phyloP scores from a whole-genome alignment of 179 eudicot genomes.

The Sideroxylon spinosum region DNA sequence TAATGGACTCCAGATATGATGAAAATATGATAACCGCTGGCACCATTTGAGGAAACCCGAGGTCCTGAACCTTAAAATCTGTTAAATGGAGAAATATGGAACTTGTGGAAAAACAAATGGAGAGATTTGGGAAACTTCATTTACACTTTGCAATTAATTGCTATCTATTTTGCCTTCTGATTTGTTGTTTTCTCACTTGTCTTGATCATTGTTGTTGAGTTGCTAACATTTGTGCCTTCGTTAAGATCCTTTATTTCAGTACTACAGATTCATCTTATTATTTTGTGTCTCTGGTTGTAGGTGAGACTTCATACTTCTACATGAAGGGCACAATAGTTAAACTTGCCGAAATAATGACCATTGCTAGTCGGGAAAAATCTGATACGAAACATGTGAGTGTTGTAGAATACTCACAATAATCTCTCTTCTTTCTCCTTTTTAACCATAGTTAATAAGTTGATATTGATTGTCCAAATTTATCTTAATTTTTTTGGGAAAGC shows the following conservation, averaged over 20 bases:
- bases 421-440: too few relatives aligned
- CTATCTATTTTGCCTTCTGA: neutral
- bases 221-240: neutral
- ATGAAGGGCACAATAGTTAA: constrained; percentile 50
- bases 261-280: neutral
- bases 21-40: neutral
- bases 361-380: constrained; percentile 30
- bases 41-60: neutral
- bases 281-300: constrained; percentile 28
- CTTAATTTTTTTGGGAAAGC: too few relatives aligned
- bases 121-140: neutral
- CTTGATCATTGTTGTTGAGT: neutral
- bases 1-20: constrained; percentile 5
- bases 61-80: neutral
- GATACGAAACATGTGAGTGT: constrained; percentile 51
- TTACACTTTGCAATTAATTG: neutral
- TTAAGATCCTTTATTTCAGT: neutral
- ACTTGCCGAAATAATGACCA: constrained; percentile 46
- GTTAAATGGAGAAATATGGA: neutral
- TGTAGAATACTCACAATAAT: neutral
- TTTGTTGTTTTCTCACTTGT: neutral
- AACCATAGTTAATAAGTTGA: too few relatives aligned
- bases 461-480: too few relatives aligned
- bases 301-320: constrained; percentile 38
- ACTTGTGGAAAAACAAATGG: neutral